These are phyloP conservation scores for Spinellus fusiger DNA, from an alignment of 192 early-diverging fungal genomes.

Conservation along the genomic window DNA sequence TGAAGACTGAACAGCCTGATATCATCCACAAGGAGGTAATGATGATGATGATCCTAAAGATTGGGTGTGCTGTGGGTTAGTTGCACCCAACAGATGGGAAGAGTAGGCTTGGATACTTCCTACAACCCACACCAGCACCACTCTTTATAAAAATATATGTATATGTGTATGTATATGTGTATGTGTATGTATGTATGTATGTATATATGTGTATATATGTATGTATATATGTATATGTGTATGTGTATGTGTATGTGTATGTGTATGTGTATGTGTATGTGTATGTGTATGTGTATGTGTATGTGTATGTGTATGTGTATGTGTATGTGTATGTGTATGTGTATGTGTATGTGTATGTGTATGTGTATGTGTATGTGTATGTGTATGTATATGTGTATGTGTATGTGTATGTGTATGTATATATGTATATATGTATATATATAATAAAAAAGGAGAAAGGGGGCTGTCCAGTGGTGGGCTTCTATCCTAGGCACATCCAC, in stretches of 20 bases:
- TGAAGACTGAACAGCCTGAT: slow-evolving; percentile 15
- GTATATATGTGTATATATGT: background rate
- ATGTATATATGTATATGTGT: background rate
- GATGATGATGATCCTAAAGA: background rate
- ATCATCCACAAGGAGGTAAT: slow-evolving; percentile 23
- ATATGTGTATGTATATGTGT: background rate
- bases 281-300: background rate
- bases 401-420: background rate
- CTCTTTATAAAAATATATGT: background rate
- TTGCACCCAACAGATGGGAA: too few relatives aligned
- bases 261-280: background rate
- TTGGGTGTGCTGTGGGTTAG: too few relatives aligned
- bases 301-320: background rate
- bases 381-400: background rate
- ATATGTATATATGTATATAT: background rate
- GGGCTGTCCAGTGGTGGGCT: background rate
- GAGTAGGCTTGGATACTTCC: background rate
- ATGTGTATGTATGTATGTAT: background rate
- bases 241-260: background rate
- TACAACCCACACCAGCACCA: background rate
- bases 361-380: background rate
- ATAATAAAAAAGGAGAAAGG: background rate
- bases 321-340: background rate
- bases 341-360: background rate
- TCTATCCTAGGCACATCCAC: too few relatives aligned